phyloP scores from a whole-genome alignment of 345 rosid genomes.

The Clarkia xantiana region DNA sequence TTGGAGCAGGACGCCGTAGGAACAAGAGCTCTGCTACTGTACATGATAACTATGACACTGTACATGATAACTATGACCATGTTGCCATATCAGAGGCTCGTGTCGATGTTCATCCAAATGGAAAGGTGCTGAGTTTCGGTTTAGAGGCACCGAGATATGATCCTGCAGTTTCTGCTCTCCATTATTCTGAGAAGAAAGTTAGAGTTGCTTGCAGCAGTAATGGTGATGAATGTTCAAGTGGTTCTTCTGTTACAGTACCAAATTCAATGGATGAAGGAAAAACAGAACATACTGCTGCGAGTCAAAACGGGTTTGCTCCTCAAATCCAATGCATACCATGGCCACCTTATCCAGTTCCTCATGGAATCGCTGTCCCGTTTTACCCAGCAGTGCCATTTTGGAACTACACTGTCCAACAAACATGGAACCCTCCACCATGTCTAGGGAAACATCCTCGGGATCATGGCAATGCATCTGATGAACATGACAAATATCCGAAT shows the following conservation, averaged over 20 bases:
- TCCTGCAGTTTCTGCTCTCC: constrained; percentile 35
- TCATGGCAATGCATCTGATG: constrained; percentile 20
- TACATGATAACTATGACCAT: constrained; percentile 31
- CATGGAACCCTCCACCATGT: constrained; percentile 48
- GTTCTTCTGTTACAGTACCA: constrained; percentile 36
- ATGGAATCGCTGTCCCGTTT: constrained; percentile 49
- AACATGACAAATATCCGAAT: constrained; percentile 21
- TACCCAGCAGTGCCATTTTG: constrained; percentile 41
- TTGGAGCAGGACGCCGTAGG: constrained; percentile 90
- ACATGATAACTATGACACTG: constrained; percentile 21
- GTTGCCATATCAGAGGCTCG: constrained; percentile 64
- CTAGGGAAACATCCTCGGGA: constrained; percentile 73
- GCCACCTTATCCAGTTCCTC: constrained; percentile 59
- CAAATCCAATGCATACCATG: constrained; percentile 47
- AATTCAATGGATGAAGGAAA: constrained; percentile 24
- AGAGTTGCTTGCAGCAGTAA: constrained; percentile 26
- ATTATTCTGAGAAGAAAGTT: constrained; percentile 31
- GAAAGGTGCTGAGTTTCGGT: constrained; percentile 57
- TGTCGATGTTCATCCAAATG: constrained; percentile 30
- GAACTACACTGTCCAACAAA: constrained; percentile 22
- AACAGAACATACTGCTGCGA: constrained; percentile 21
- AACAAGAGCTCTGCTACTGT: constrained; percentile 57
- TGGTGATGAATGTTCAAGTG: constrained; percentile 42
- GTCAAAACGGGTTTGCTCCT: constrained; percentile 39
- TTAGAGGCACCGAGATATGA: constrained; percentile 15